These are phyloP conservation scores for Tricharina praecox DNA, from an alignment of 495 filamentous ascomycete genomes.

Conservation along the genomic window DNA sequence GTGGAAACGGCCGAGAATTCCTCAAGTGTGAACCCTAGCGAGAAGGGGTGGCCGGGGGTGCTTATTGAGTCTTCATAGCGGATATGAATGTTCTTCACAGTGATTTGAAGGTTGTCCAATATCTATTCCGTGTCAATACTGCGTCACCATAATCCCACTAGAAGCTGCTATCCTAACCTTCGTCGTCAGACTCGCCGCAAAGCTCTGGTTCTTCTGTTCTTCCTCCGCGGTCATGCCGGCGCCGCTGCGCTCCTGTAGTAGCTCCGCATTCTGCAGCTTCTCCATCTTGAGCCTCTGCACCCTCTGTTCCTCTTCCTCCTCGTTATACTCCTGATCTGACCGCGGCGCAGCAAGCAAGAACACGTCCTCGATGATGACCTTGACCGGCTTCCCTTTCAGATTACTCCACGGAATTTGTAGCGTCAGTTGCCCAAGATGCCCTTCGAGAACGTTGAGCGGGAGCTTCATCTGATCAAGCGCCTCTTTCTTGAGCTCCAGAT, in stretches of 20 bases:
- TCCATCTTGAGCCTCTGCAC: constrained; percentile 86
- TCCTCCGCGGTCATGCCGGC: constrained; percentile 90
- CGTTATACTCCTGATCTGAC: constrained; percentile 75
- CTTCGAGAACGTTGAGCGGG: constrained; percentile 89
- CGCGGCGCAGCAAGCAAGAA: constrained; percentile 85
- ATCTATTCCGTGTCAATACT: constrained; percentile 32
- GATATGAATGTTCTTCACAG: constrained; percentile 92
- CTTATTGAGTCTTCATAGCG: constrained; percentile 96
- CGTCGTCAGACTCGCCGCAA: constrained; percentile 81
- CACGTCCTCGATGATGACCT: constrained; percentile 90
- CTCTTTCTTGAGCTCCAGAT: constrained; percentile 82
- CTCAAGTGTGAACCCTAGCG: constrained; percentile 73
- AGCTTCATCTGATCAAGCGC: constrained; percentile 91
- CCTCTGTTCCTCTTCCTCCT: constrained; percentile 73
- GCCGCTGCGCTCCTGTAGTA: constrained; percentile 75
- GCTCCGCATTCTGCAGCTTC: constrained; percentile 84
- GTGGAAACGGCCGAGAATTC: constrained; percentile 95
- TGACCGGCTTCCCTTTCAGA: constrained; percentile 78
- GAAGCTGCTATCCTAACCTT: constrained; percentile 29
- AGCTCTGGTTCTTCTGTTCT: constrained; percentile 87
- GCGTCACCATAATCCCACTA: constrained; percentile 5
- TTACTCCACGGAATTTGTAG: constrained; percentile 89
- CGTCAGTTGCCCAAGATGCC: constrained; percentile 78
- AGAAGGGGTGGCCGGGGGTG: constrained; percentile 86
- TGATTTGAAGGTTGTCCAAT: constrained; percentile 93